A percentile compares a stretch with the other conserved stretches of the same genome.
phyloP scores from a whole-genome alignment of 2,329 filamentous ascomycete species.

The Botrytis cinerea region DNA sequence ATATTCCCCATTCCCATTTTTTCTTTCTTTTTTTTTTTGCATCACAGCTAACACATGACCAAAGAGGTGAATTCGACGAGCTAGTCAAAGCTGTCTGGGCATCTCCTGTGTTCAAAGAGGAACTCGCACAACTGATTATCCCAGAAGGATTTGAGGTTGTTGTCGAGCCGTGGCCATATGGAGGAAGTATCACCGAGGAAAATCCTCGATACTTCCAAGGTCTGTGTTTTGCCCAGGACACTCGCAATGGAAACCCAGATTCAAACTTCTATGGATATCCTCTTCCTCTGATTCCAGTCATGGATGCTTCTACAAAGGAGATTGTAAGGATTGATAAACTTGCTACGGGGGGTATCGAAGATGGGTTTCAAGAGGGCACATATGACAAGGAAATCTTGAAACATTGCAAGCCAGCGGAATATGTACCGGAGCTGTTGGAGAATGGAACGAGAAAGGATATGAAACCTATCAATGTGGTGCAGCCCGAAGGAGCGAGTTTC shows the following conservation, averaged over 20 bases:
- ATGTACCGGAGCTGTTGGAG: conserved; percentile 46
- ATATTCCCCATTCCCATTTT: neutral
- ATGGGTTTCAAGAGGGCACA: conserved; percentile 48
- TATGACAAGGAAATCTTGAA: conserved; percentile 49
- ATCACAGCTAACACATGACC: neutral
- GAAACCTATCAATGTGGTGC: conserved; percentile 62
- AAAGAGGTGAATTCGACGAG: conserved; percentile 6
- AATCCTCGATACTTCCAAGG: conserved; percentile 55
- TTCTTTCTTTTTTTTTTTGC: fast-evolving
- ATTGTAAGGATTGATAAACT: conserved; percentile 52
- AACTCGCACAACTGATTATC: conserved; percentile 46
- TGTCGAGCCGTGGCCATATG: conserved; percentile 58
- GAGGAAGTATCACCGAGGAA: conserved; percentile 47
- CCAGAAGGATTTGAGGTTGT: conserved; percentile 56
- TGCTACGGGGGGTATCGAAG: conserved; percentile 43
- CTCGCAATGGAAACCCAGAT: conserved; percentile 27
- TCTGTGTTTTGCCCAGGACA: conserved; percentile 54
- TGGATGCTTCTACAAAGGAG: conserved; percentile 50
- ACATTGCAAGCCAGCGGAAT: conserved; percentile 43
- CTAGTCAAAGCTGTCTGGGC: conserved; percentile 4
- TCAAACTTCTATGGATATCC: conserved; percentile 54
- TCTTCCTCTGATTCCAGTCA: conserved; percentile 50
- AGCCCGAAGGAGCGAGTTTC: conserved; percentile 65
- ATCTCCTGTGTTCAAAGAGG: conserved; percentile 8
- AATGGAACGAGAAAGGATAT: conserved; percentile 48